Evolutionary conservation across 192 early-diverging fungal genomes (phyloP).

Genomic region (Backusella liffmaniae): DNA sequence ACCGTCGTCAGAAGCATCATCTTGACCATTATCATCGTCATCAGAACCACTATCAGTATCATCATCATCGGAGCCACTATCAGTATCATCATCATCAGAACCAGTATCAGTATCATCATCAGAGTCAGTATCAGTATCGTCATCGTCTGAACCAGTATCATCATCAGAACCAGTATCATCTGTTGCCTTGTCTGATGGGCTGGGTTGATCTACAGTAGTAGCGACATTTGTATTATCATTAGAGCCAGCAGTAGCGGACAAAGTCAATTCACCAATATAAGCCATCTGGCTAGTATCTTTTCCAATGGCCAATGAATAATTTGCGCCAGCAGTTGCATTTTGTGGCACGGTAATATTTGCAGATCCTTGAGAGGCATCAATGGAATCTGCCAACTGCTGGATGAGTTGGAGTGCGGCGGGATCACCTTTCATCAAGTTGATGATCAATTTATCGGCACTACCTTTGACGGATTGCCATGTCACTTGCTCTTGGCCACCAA

Average conservation of each 20-base stretch:
- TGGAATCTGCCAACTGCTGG: neutral
- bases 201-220: neutral
- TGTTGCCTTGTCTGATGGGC: neutral
- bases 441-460: conserved; percentile 12
- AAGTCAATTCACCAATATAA: conserved; percentile 24
- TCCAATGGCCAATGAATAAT: conserved; percentile 26
- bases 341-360: conserved; percentile 13
- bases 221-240: neutral
- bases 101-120: neutral
- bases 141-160: neutral
- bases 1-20: neutral
- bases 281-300: conserved; percentile 9
- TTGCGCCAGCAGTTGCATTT: conserved; percentile 13
- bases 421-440: conserved; percentile 24
- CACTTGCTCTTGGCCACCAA: conserved; percentile 11
- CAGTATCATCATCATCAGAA: neutral
- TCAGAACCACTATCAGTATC: neutral
- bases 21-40: neutral
- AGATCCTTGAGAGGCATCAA: neutral
- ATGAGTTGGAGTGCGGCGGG: conserved; percentile 14
- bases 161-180: neutral
- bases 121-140: neutral
- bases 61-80: neutral
- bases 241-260: neutral
- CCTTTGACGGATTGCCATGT: conserved; percentile 10